phyloP scores from a whole-genome alignment of 352 stramenopile species.

The Phytophthora pseudosyringae region DNA sequence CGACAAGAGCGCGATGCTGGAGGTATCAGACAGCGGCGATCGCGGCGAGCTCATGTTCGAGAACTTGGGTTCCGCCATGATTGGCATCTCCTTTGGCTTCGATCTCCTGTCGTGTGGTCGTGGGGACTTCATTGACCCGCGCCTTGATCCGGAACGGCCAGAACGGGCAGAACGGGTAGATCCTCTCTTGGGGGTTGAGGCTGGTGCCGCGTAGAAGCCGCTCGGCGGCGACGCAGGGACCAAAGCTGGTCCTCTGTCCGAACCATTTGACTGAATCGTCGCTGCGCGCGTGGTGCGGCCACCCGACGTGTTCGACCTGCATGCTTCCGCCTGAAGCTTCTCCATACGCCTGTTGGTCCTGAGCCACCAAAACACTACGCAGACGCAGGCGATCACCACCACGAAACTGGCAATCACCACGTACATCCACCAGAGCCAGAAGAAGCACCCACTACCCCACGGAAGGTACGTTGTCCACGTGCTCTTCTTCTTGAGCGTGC shows the following conservation, averaged over 20 bases:
- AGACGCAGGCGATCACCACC: conserved; percentile 62
- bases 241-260: conserved; percentile 27
- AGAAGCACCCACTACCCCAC: conserved; percentile 75
- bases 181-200: conserved; percentile 23
- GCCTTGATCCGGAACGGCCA: conserved; percentile 15
- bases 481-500: conserved; percentile 62
- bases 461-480: conserved; percentile 62
- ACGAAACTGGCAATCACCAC: conserved; percentile 65
- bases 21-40: conserved; percentile 55
- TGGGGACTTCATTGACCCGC: conserved; percentile 20
- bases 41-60: conserved; percentile 66
- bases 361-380: conserved; percentile 71
- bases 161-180: conserved; percentile 16
- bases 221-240: conserved; percentile 28
- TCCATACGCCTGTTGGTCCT: conserved; percentile 51
- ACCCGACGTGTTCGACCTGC: conserved; percentile 12
- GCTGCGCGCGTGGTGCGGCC: conserved; percentile 33
- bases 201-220: conserved; percentile 25
- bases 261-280: conserved; percentile 36
- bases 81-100: conserved; percentile 27
- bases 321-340: conserved; percentile 42
- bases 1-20: conserved; percentile 71
- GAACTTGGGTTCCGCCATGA: conserved; percentile 42
- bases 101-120: conserved; percentile 28
- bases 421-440: conserved; percentile 90